Conservation (phyloP, 2,329 filamentous ascomycete genomes). For the Diaporthe eres region DNA sequence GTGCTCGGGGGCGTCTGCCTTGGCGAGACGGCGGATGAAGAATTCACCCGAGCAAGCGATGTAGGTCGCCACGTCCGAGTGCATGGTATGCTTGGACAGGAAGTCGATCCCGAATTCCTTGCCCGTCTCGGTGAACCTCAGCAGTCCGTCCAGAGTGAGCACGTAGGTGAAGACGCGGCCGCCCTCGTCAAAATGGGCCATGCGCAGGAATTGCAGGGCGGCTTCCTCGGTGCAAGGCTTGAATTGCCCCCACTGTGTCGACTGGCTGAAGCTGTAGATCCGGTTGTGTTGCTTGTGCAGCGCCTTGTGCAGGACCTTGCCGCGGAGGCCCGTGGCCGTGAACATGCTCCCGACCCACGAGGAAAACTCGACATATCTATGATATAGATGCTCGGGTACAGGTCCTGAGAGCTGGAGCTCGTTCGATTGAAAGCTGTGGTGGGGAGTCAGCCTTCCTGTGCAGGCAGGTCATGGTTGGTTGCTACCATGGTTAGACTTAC, state of each 20-base stretch:
- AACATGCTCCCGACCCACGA: slow-evolving; percentile 94
- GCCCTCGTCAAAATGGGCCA: slow-evolving; percentile 89
- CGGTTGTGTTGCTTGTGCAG: slow-evolving; percentile 91
- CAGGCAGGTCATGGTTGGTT: background rate
- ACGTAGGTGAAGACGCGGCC: slow-evolving; percentile 93
- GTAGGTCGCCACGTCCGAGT: slow-evolving; percentile 91
- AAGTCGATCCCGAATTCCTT: slow-evolving; percentile 96
- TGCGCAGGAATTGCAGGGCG: slow-evolving; percentile 84
- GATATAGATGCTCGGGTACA: slow-evolving; percentile 84
- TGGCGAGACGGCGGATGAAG: slow-evolving; percentile 80
- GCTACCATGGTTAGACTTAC: slow-evolving; percentile 59
- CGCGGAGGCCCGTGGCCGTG: slow-evolving; percentile 80
- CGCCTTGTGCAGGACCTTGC: slow-evolving; percentile 84
- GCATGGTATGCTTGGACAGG: slow-evolving; percentile 96
- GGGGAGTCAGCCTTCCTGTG: slow-evolving; percentile 9
- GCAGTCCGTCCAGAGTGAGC: slow-evolving; percentile 85
- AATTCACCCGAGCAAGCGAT: slow-evolving; percentile 96
- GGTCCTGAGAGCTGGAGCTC: slow-evolving; percentile 91
- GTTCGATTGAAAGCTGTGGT: slow-evolving; percentile 87
- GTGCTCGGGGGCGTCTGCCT: slow-evolving; percentile 58
- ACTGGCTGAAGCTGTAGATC: slow-evolving; percentile 88
- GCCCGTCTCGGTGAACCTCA: slow-evolving; percentile 95
- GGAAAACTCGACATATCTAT: slow-evolving; percentile 93
- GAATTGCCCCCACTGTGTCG: slow-evolving; percentile 81
- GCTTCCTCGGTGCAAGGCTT: slow-evolving; percentile 77